Conservation (phyloP, 306 rosid genomes). For the Lathyrus aphaca region DNA sequence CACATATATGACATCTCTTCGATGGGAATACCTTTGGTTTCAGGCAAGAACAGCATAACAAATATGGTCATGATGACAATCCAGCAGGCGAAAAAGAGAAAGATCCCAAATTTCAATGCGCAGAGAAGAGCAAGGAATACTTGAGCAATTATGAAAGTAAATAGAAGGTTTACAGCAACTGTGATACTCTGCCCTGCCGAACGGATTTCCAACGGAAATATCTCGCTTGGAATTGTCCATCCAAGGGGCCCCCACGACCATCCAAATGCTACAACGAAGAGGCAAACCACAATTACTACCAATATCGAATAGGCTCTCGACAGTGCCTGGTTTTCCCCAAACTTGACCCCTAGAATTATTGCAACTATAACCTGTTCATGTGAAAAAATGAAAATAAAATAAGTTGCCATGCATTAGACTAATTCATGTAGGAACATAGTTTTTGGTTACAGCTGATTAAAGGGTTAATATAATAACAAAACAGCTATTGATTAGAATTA, state of each 20-base stretch:
- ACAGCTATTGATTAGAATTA: not conserved
- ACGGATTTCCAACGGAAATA: slow-evolving; percentile 52
- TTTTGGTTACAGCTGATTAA: too few relatives aligned
- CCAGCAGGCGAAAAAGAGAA: slow-evolving; percentile 51
- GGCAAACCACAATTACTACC: slow-evolving; percentile 75
- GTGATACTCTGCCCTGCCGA: slow-evolving; percentile 60
- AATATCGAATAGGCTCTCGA: slow-evolving; percentile 60
- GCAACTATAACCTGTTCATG: slow-evolving; percentile 70
- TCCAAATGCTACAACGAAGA: slow-evolving; percentile 75
- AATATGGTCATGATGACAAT: slow-evolving; percentile 48
- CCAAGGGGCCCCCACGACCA: slow-evolving; percentile 63
- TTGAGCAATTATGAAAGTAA: slow-evolving; percentile 52
- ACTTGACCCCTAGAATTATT: slow-evolving; percentile 66
- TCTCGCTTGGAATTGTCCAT: slow-evolving; percentile 56
- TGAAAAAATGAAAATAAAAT: slow-evolving; percentile 19
- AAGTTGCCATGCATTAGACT: not conserved
- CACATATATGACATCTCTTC: slow-evolving; percentile 52
- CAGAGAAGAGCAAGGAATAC: slow-evolving; percentile 52
- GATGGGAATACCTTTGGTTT: slow-evolving; percentile 55
- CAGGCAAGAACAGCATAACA: slow-evolving; percentile 47
- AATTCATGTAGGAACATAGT: too few relatives aligned
- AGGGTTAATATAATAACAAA: too few relatives aligned
- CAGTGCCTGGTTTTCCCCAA: slow-evolving; percentile 56
- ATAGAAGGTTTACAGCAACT: slow-evolving; percentile 51
- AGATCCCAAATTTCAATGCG: slow-evolving; percentile 47